phyloP scores from a whole-genome alignment of 2,329 filamentous ascomycete species.

The Fusarium palustre region DNA sequence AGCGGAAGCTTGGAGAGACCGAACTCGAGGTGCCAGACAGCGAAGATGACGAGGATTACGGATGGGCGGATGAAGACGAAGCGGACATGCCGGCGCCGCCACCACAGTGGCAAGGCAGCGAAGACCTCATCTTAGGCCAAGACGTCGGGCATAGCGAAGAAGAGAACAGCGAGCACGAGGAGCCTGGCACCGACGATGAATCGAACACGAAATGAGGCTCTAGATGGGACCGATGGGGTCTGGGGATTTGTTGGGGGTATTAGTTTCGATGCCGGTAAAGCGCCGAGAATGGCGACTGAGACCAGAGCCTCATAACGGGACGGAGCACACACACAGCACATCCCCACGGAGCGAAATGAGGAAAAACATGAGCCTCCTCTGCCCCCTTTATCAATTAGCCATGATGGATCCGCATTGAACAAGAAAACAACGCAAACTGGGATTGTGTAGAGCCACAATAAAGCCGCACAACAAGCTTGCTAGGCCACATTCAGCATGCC shows the following conservation, averaged over 20 bases:
- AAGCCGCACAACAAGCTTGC: constrained; percentile 39
- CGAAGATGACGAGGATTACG: constrained; percentile 77
- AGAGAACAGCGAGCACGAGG: constrained; percentile 41
- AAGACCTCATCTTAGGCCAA: constrained; percentile 69
- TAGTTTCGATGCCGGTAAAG: constrained; percentile 49
- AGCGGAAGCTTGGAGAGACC: constrained; percentile 73
- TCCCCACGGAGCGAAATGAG: constrained; percentile 39
- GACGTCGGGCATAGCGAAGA: constrained; percentile 57
- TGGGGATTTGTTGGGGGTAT: constrained; percentile 37
- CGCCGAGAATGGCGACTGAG: constrained; percentile 46
- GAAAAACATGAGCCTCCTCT: constrained; percentile 16
- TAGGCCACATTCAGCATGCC: constrained; percentile 47
- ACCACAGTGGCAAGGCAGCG: constrained; percentile 76
- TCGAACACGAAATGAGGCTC: constrained; percentile 38
- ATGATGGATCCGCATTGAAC: constrained; percentile 34
- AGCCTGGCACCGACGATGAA: constrained; percentile 41
- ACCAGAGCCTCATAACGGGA: constrained; percentile 34
- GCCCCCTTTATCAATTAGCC: constrained; percentile 42
- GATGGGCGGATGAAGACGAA: constrained; percentile 76
- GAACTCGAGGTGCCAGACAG: constrained; percentile 71
- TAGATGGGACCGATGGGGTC: constrained; percentile 33
- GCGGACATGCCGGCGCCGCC: constrained; percentile 68
- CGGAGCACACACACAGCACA: background rate
- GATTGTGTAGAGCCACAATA: constrained; percentile 39
- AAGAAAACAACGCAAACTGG: constrained; percentile 41